Evolutionary conservation across 257 asterid species (phyloP), one percentile per base, ranked within the genome.

Genomic region (Ilex asprella): DNA sequence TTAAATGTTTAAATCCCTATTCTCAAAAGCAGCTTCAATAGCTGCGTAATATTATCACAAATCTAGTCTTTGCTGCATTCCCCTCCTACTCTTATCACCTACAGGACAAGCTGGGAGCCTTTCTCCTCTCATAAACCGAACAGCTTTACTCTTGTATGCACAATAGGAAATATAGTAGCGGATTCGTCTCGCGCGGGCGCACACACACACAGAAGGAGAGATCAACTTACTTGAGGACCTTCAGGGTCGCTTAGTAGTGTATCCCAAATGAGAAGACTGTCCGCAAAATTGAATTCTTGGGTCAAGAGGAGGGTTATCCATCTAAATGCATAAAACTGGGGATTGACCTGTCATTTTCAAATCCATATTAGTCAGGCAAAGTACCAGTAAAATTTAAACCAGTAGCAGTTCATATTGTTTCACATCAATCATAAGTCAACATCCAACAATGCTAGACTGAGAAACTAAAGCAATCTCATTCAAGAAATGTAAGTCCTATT

Each of bases 301-400:
- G 97, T 88, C 88, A 88, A 73, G 58, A 92, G 96, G 60, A 92
- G 95, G 13, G 98, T 92, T 71, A 92, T 92, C 98, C 98, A 92
- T 79, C 95, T 84, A 85, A 92, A 92, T 68, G 98, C 98, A 67
- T 92, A 92, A 64, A 92, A 92, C 79, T 92, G 97, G 60, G 98
- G 97, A 79, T 92, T 92, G 55, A 92, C 95, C 98, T 88, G 95
- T 76, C 75, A 68, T 66, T 51, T 32, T 60, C 67, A 49, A 65
- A 69, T 64, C 65, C 62, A 55, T 21, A 53, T 3, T 35, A 35
- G 8, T 35, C 41, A 35, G 52, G 13, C 13, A 46, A 14, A 46
- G 52, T 46, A 46, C 52, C n/a, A 46, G 15, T 46, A 14, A 46
- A 6, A 14, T 46, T 10, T 12, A 46, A 46, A 35, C 41, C 8